phyloP scores from a whole-genome alignment of 805 yeast genomes.

The Monosporozyma aquatica region DNA sequence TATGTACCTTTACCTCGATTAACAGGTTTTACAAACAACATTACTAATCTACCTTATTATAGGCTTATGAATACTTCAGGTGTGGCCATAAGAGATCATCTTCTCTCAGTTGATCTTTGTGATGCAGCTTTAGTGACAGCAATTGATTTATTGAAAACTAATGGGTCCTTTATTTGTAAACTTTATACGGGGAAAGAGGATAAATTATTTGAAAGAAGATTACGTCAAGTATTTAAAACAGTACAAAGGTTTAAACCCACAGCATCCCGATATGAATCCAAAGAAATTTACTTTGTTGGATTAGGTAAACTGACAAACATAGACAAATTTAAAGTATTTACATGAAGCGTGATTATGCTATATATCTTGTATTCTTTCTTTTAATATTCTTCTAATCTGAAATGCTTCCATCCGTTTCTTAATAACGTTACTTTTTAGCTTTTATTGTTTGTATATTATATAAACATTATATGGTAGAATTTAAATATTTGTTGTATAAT shows the following conservation, averaged over 20 bases:
- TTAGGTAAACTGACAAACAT: conserved; percentile 36
- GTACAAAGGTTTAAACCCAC: conserved; percentile 71
- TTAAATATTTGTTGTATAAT: conserved; percentile 4
- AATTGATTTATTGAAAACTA: conserved; percentile 54
- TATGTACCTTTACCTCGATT: conserved; percentile 53
- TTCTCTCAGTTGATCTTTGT: conserved; percentile 75
- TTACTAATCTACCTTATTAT: conserved; percentile 68
- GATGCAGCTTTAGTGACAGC: conserved; percentile 82
- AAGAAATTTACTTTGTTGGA: conserved; percentile 76
- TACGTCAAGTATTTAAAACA: conserved; percentile 48
- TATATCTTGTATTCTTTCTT: not conserved
- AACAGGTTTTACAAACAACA: conserved; percentile 33
- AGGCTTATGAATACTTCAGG: conserved; percentile 96
- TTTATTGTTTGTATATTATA: conserved; percentile 4
- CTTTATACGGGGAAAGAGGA: conserved; percentile 82
- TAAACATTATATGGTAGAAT: too few relatives aligned
- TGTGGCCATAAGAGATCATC: conserved; percentile 68
- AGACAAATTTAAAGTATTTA: conserved; percentile 40
- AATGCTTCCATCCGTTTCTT: too few relatives aligned
- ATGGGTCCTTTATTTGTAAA: conserved; percentile 75
- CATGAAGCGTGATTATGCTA: conserved; percentile 2
- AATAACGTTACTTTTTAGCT: too few relatives aligned
- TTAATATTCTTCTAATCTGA: too few relatives aligned
- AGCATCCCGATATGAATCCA: conserved; percentile 70
- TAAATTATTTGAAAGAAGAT: conserved; percentile 45